Evolutionary conservation across 495 filamentous ascomycete genomes (phyloP), one percentile per base, ranked within the genome.

Genomic region (Lophiotrema nucula): DNA sequence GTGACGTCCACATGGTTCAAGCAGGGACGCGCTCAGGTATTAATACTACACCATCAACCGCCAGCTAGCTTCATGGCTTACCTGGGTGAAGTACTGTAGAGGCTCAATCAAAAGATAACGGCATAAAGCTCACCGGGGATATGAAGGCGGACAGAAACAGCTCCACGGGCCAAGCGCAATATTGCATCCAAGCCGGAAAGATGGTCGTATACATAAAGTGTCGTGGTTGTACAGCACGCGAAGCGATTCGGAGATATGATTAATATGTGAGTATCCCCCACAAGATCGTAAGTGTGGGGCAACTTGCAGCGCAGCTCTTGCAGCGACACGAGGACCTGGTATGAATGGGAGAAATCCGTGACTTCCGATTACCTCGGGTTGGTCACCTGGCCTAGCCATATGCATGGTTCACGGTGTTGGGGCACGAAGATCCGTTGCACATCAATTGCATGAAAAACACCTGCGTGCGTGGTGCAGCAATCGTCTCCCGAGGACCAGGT

Each of bases 401-500:
- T 24, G 21, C 41, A n/a, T 53, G 42, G 28, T 27, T 23, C 1
- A 4, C 24, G n/a, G n/a, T n/a, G n/a, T n/a, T n/a, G 13, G 22
- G 24, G 19, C 5, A 33, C 22, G 28, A 52, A 5, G 48, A 8
- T 23, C 12, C 16, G 27, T 38, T n/a, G n/a, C 37, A 24, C 10
- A 22, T 6, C 19, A 6, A 25, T 12, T 26, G 25, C 25, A 31
- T 15, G 19, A 37, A 37, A 4, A 26, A 33, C n/a, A n/a, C n/a
- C n/a, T 25, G 35, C 28, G 26, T 45, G 46, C 23, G 28, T 23
- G 37, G n/a, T 52, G 35, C 21, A 18, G 23, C 23, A 3, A 21
- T 52, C 26, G 27, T 18, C n/a, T 58, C 43, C 49, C 49, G 56
- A 47, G 16, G 42, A 60, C 49, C 56, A 47, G 56, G 56, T 60